phyloP scores from a whole-genome alignment of 1,284 basidiomycete species.

The Trichosporon sp. region DNA sequence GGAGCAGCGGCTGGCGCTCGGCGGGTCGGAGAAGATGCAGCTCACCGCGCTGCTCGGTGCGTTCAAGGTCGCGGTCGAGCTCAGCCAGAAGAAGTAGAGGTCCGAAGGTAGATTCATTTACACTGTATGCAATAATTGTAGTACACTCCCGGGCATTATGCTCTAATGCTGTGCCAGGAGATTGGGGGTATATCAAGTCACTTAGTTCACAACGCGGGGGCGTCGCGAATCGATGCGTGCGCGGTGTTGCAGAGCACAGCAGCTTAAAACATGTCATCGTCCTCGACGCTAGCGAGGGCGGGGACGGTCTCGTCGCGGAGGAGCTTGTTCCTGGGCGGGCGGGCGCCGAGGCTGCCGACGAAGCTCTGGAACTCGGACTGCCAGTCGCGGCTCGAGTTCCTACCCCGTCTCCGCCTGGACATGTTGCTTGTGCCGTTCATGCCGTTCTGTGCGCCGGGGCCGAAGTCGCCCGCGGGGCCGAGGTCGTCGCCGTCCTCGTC shows the following conservation, averaged over 20 bases:
- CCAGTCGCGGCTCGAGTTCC: slow-evolving; percentile 10
- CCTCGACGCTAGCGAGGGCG: slow-evolving; percentile 14
- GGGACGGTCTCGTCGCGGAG: slow-evolving; percentile 15
- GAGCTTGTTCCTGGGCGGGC: slow-evolving; percentile 10
- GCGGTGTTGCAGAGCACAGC: background rate
- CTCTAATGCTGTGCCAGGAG: background rate
- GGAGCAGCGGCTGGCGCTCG: slow-evolving; percentile 90
- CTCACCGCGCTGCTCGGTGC: slow-evolving; percentile 84
- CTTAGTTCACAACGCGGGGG: background rate
- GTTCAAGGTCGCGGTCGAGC: slow-evolving; percentile 88
- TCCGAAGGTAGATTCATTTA: slow-evolving; percentile 39
- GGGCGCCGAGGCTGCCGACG: slow-evolving; percentile 7
- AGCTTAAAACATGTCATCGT: slow-evolving; percentile 16
- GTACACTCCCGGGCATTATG: background rate
- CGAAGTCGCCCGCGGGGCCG: slow-evolving; percentile 16
- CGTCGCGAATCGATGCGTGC: background rate
- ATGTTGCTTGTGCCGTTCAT: slow-evolving; percentile 7
- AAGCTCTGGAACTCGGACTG: slow-evolving; percentile 18
- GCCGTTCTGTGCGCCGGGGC: slow-evolving; percentile 6
- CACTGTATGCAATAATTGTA: slow-evolving; percentile 20
- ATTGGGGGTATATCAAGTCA: background rate
- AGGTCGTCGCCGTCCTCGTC: background rate
- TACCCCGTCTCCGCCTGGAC: slow-evolving; percentile 11
- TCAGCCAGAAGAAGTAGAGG: slow-evolving; percentile 45
- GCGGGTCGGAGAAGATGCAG: slow-evolving; percentile 92